Evolutionary conservation across 2,329 filamentous ascomycete species (phyloP).

Genomic region (Xylariaceae sp.): DNA sequence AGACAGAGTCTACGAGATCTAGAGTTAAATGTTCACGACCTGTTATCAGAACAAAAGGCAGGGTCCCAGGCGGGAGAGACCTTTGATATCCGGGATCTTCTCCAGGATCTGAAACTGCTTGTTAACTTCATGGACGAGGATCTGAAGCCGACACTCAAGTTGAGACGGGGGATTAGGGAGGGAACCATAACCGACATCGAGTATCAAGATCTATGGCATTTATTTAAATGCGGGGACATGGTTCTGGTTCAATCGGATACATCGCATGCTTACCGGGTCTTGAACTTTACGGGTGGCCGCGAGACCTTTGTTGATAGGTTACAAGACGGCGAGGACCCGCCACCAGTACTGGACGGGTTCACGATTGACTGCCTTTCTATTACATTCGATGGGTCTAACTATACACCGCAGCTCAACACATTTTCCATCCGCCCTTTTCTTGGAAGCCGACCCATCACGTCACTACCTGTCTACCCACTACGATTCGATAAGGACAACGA

Average conservation of each 20-base stretch:
- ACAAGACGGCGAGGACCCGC: too few relatives aligned
- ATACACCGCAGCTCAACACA: constrained; percentile 1
- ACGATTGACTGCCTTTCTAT: constrained; percentile 5
- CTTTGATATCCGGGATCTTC: background rate
- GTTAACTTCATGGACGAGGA: constrained; percentile 9
- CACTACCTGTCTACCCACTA: constrained; percentile 6
- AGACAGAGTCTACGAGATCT: constrained; percentile 2
- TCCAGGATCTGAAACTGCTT: constrained; percentile 5
- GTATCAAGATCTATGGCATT: constrained; percentile 7
- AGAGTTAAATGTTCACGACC: background rate
- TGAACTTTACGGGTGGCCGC: constrained; percentile 11
- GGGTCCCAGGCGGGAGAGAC: background rate
- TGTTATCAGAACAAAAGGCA: background rate
- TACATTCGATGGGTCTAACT: constrained; percentile 2
- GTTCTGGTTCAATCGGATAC: constrained; percentile 2
- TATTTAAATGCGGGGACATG: constrained; percentile 3
- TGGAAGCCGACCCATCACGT: constrained; percentile 2
- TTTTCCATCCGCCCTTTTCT: constrained; percentile 3
- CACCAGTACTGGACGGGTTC: background rate
- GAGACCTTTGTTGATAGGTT: background rate
- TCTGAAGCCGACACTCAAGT: constrained; percentile 1
- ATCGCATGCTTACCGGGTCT: constrained; percentile 9
- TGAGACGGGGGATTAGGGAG: background rate
- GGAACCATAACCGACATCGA: constrained; percentile 1
- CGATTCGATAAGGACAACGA: background rate